Percentiles rank a stretch among this genome's conserved stretches.
Evolutionary conservation across 345 rosid species (phyloP).

Genomic region (Populus davidiana): DNA sequence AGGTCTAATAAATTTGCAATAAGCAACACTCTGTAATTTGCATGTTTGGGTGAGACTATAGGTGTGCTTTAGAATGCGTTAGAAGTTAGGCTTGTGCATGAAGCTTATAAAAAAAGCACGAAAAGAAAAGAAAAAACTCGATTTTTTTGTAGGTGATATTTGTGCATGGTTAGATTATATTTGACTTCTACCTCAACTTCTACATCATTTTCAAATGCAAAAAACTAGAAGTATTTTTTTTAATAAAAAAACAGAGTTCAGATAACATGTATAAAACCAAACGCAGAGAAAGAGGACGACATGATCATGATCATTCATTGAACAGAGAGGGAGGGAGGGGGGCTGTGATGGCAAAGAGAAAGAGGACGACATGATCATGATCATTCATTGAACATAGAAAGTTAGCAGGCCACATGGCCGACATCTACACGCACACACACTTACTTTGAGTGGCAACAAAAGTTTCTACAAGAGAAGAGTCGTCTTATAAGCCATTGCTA

Average conservation of each 20-base stretch:
- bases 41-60: background rate
- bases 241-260: background rate
- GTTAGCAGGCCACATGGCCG: conserved; percentile 50
- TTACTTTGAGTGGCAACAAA: conserved; percentile 6
- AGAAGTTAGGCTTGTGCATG: no score
- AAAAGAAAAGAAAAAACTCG: no score
- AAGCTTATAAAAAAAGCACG: no score
- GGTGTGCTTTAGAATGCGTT: no score
- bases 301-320: no score
- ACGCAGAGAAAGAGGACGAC: background rate
- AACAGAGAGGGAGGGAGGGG: no score
- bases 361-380: conserved; percentile 1
- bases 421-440: conserved; percentile 25
- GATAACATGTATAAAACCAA: background rate
- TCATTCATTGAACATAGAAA: conserved; percentile 18
- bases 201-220: background rate
- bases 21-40: no score
- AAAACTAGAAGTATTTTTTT: background rate
- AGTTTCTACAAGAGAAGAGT: background rate
- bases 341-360: background rate
- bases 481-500: background rate
- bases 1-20: no score
- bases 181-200: no score
- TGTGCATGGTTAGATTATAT: no score
- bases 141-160: no score